Conservation (phyloP, 345 rosid species). For the Eucalyptus pauciflora region DNA sequence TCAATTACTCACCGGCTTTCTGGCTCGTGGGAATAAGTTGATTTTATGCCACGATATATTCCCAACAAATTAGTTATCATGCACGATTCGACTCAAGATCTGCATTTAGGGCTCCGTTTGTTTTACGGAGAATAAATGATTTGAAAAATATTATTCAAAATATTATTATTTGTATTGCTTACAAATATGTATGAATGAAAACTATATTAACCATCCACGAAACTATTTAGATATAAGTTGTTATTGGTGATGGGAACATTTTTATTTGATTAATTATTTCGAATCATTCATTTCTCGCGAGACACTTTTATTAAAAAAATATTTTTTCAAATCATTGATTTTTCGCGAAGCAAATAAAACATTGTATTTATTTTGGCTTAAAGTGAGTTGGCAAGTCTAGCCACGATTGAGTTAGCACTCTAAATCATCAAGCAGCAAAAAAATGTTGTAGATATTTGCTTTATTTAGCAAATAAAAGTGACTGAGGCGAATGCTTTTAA, state of each 20-base stretch:
- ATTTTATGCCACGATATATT: not conserved
- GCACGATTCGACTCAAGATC: too few species aligned
- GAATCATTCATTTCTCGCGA: rapidly evolving
- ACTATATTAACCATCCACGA: rapidly evolving
- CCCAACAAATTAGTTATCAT: not conserved
- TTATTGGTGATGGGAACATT: too few species aligned
- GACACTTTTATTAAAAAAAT: too few species aligned
- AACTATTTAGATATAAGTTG: too few species aligned
- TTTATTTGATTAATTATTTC: too few species aligned
- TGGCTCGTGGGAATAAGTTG: not conserved
- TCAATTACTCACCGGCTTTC: not conserved
- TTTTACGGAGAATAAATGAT: too few species aligned
- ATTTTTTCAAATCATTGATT: too few species aligned
- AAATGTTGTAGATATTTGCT: not conserved
- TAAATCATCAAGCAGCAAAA: not conserved
- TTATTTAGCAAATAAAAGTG: not conserved
- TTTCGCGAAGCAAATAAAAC: too few species aligned
- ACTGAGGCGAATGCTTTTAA: not conserved
- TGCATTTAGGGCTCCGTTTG: not conserved
- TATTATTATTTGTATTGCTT: too few species aligned
- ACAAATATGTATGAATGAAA: too few species aligned
- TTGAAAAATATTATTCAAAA: too few species aligned
- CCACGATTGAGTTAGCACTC: not conserved
- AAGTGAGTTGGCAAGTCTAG: not conserved
- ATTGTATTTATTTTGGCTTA: not conserved